Conservation (phyloP, 345 rosid species). For the Rhizophora mangle region DNA sequence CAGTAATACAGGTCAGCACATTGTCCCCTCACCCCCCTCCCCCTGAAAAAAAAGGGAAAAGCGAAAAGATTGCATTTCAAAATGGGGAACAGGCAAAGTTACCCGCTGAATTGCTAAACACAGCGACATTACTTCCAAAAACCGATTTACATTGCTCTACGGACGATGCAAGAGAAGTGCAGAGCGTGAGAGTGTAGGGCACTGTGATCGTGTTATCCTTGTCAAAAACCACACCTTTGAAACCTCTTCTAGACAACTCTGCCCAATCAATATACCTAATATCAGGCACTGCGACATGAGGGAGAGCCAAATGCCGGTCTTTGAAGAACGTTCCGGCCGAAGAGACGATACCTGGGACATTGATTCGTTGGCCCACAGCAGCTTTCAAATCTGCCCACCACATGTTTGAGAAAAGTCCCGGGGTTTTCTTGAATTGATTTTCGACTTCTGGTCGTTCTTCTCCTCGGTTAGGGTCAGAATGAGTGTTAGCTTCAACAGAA, state of each 20-base stretch:
- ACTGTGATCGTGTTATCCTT: constrained; percentile 94
- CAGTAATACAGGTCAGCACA: neutral
- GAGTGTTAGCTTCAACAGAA: constrained; percentile 4
- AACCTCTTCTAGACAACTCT: constrained; percentile 72
- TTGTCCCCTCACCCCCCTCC: too few relatives aligned
- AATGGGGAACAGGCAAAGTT: constrained; percentile 13
- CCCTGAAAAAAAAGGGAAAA: constrained; percentile 6
- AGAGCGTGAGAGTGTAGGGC: constrained; percentile 74
- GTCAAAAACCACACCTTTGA: constrained; percentile 90
- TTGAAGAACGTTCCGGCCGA: constrained; percentile 49
- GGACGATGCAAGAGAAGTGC: constrained; percentile 63
- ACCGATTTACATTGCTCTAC: constrained; percentile 71
- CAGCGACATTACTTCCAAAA: constrained; percentile 78
- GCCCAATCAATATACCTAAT: constrained; percentile 78
- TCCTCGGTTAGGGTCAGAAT: constrained; percentile 35
- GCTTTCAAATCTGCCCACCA: constrained; percentile 95
- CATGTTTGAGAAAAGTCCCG: constrained; percentile 64
- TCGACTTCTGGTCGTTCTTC: constrained; percentile 17
- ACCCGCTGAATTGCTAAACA: constrained; percentile 97
- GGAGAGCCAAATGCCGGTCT: constrained; percentile 70
- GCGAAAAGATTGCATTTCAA: constrained; percentile 5
- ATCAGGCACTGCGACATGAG: constrained; percentile 74
- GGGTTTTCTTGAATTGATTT: neutral
- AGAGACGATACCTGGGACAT: constrained; percentile 75
- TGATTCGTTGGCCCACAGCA: constrained; percentile 83